Percentiles rank a stretch among this genome's conserved stretches.
Conservation (phyloP, 176 grass and related monocot genomes). For the Oryza punctata region DNA sequence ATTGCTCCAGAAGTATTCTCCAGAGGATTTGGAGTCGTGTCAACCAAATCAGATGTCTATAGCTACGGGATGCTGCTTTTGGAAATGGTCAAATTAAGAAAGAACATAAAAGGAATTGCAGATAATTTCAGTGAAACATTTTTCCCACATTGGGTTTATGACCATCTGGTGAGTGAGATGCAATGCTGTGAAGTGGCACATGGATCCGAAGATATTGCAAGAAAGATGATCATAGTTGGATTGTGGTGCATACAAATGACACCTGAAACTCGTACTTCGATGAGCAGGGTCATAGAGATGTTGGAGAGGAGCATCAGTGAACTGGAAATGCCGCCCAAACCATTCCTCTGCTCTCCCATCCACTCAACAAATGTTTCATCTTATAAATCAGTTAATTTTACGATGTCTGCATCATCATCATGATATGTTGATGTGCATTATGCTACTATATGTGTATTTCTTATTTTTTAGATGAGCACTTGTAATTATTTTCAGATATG, state of each 20-base stretch:
- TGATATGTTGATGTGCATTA: not conserved
- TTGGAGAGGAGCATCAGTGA: conserved; percentile 48
- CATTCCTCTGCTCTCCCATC: conserved; percentile 33
- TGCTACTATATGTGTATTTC: too few relatives aligned
- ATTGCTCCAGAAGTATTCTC: conserved; percentile 73
- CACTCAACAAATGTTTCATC: conserved; percentile 7
- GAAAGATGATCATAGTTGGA: conserved; percentile 47
- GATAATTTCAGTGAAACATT: conserved; percentile 29
- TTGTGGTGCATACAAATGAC: conserved; percentile 57
- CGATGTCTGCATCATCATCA: not conserved
- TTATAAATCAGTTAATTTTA: not conserved
- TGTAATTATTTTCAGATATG: not conserved
- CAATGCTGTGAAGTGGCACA: not conserved
- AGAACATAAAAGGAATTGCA: not conserved
- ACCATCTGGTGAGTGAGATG: conserved; percentile 22
- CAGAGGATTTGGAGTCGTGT: conserved; percentile 40
- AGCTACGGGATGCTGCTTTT: conserved; percentile 67
- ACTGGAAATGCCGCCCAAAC: conserved; percentile 48
- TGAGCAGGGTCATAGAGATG: conserved; percentile 63
- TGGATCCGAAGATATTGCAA: conserved; percentile 31
- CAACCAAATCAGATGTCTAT: conserved; percentile 66
- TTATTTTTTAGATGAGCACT: not conserved
- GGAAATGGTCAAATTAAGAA: conserved; percentile 52
- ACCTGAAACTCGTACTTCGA: conserved; percentile 46
- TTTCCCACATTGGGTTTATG: conserved; percentile 49